Evolutionary conservation across 495 filamentous ascomycete genomes (phyloP), one percentile per base, ranked within the genome.

Genomic region (Aspergillus biplanus): DNA sequence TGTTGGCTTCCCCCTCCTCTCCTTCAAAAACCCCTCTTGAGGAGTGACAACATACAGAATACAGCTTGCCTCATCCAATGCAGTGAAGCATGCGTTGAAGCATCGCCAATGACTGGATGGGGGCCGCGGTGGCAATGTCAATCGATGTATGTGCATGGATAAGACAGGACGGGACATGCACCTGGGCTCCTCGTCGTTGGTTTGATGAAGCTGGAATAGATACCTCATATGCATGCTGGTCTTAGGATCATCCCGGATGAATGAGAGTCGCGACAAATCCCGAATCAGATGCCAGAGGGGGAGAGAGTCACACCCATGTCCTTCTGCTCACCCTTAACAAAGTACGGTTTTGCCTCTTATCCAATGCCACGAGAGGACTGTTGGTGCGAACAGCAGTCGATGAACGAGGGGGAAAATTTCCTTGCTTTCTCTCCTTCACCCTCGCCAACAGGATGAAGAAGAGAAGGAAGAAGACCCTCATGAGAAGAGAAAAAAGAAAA

Each of bases 201-300:
- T 37, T 15, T 27, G 49, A 15, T 8, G 37, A 48, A 44, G 55
- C 18, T 44, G 49, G 16, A 60, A 56, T 60, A n/a, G 59, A 65
- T 54, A 46, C 55, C 63, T 69, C 67, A 64, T 52, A 66, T 66
- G 67, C 64, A 62, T 54, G 48, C 12, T 21, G 35, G 39, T 35
- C 31, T 64, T 52, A 47, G 67, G 64, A 66, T 69, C 55, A 56
- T 54, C 58, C 55, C 50, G 52, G 50, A 42, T 46, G 56, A 35
- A 58, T 56, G 34, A 53, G 48, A 47, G 21, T 48, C 50, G 54
- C 33, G 18, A 47, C 49, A 33, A 47, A 48, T 54, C 6, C 56
- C 32, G 52, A 44, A 47, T 55, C 48, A 59, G 31, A 33, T 27
- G 21, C 21, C 21, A 27, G 21, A 27, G 21, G 21, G n/a, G n/a